Percentiles rank a stretch among this genome's conserved stretches.
Evolutionary conservation across 2,329 filamentous ascomycete genomes (phyloP).

Genomic region (Aspergillus melleus): DNA sequence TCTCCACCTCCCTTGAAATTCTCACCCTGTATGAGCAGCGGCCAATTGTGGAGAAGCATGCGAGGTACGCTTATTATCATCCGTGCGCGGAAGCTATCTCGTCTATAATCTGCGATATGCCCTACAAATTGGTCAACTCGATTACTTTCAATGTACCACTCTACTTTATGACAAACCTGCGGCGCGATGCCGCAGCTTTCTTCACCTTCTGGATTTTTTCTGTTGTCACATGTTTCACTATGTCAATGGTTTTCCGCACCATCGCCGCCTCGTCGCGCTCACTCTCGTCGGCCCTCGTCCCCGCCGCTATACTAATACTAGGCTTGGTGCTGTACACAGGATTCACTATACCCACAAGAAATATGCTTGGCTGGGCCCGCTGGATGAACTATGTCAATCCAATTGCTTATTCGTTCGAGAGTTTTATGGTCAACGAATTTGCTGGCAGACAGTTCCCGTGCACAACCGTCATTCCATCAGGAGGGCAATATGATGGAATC

Average conservation of each 20-base stretch:
- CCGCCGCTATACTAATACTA: not conserved
- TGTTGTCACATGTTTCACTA: constrained; percentile 49
- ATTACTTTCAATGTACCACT: constrained; percentile 29
- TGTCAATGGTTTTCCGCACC: constrained; percentile 57
- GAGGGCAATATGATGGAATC: not conserved
- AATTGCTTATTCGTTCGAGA: not conserved
- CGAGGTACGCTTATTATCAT: not conserved
- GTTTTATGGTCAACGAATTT: constrained; percentile 1
- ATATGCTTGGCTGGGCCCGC: not conserved
- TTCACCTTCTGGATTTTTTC: constrained; percentile 59
- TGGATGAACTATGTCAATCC: constrained; percentile 2
- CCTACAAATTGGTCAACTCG: constrained; percentile 8
- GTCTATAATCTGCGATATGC: constrained; percentile 11
- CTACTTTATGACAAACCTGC: constrained; percentile 62
- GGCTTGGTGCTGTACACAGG: not conserved
- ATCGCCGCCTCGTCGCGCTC: constrained; percentile 46
- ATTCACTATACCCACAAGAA: not conserved
- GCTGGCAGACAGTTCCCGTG: not conserved
- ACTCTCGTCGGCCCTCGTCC: constrained; percentile 28
- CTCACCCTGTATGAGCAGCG: not conserved
- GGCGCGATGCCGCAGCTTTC: constrained; percentile 50
- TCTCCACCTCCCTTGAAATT: constrained; percentile 8
- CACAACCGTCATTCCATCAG: not conserved
- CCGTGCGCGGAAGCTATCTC: constrained; percentile 11
- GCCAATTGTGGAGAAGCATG: constrained; percentile 2